Percentiles rank a stretch among this genome's conserved stretches.
Conservation (phyloP, 2,329 filamentous ascomycete species). For the Huntiella savannae region DNA sequence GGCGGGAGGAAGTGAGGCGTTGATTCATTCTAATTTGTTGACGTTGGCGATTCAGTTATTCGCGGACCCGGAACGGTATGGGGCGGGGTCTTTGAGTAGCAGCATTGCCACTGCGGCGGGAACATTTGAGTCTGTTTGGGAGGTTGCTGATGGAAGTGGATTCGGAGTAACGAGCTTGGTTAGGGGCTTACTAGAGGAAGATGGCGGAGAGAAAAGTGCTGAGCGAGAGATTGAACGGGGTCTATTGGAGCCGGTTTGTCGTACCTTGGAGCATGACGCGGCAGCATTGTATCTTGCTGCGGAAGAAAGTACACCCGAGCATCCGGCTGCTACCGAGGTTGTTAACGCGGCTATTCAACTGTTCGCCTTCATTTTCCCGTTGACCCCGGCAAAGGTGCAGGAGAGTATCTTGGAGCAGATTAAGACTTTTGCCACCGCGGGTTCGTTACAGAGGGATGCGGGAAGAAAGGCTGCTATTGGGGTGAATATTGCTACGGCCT, state of each 20-base stretch:
- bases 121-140: conserved; percentile 87
- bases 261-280: conserved; percentile 77
- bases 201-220: conserved; percentile 23
- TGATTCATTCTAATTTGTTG: conserved; percentile 79
- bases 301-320: conserved; percentile 25
- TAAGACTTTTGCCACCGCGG: conserved; percentile 68
- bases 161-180: conserved; percentile 84
- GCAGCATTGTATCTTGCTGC: conserved; percentile 44
- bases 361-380: conserved; percentile 76
- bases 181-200: conserved; percentile 34
- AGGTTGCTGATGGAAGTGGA: conserved; percentile 80
- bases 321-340: conserved; percentile 78
- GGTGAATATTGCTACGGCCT: conserved; percentile 70
- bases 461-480: conserved; percentile 79
- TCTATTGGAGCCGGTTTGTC: conserved; percentile 53
- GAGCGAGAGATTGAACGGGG: conserved; percentile 46
- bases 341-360: conserved; percentile 87
- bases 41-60: conserved; percentile 82
- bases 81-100: conserved; percentile 65
- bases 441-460: conserved; percentile 62
- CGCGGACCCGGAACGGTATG: conserved; percentile 78
- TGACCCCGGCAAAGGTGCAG: conserved; percentile 80
- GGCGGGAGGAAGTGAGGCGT: conserved; percentile 61
- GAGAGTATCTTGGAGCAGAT: conserved; percentile 93
- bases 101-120: conserved; percentile 82